Evolutionary conservation across 164 flowering plant species (phyloP).

Genomic region (Brasenia schreberi): DNA sequence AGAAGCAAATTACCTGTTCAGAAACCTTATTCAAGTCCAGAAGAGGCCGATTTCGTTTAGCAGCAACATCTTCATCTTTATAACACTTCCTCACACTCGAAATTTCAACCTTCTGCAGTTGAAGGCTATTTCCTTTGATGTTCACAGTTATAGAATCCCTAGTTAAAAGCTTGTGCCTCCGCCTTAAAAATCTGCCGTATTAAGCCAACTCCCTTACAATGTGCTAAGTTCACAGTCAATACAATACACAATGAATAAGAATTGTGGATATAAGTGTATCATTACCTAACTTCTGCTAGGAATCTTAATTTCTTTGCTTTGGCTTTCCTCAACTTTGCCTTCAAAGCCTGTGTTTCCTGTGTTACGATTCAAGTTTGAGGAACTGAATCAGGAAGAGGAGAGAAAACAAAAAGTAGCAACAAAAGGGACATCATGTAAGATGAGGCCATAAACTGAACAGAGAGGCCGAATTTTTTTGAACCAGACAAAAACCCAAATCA

Average conservation of each 20-base stretch:
- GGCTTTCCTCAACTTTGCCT: conserved; percentile 26
- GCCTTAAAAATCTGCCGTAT: conserved; percentile 41
- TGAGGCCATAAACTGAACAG: no score
- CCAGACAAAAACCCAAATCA: no score
- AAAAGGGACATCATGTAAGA: neutral
- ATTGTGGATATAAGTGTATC: neutral
- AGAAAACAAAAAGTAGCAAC: neutral
- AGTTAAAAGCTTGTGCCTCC: conserved; percentile 29
- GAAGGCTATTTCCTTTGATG: conserved; percentile 6
- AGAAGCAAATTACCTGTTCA: neutral
- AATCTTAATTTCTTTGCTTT: conserved; percentile 37
- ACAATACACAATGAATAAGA: neutral
- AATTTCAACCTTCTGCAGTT: conserved; percentile 5
- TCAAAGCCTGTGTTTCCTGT: conserved; percentile 50
- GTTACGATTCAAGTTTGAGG: neutral
- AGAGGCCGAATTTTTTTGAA: no score
- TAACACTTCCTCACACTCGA: neutral
- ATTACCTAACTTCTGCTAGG: conserved; percentile 65
- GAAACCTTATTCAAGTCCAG: conserved; percentile 72
- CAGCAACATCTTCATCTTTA: conserved; percentile 8
- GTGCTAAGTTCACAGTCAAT: neutral
- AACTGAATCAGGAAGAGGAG: neutral
- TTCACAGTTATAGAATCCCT: conserved; percentile 13
- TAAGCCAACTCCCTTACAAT: neutral
- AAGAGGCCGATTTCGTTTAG: conserved; percentile 9